Conservation (phyloP, 2,329 filamentous ascomycete species). For the Blastomyces silverae region DNA sequence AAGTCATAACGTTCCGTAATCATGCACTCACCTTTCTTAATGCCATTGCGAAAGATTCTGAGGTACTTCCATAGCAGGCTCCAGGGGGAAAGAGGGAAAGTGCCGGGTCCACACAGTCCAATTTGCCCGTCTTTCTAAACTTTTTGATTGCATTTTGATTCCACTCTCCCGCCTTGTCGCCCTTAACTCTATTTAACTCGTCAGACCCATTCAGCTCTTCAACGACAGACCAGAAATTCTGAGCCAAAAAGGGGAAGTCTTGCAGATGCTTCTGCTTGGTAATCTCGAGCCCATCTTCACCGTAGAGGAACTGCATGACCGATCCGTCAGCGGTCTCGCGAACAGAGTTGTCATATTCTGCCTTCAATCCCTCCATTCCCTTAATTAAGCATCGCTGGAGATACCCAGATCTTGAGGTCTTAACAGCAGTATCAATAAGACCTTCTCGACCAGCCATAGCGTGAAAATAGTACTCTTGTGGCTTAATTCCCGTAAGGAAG, state of each 20-base stretch:
- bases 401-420: constrained; percentile 94
- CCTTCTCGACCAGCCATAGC: constrained; percentile 98
- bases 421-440: constrained; percentile 97
- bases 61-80: constrained; percentile 70
- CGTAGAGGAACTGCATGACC: constrained; percentile 91
- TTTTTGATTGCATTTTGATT: constrained; percentile 68
- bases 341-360: constrained; percentile 90
- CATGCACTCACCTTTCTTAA: constrained; percentile 51
- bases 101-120: constrained; percentile 67
- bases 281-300: constrained; percentile 90
- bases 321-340: constrained; percentile 81
- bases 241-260: constrained; percentile 82
- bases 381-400: constrained; percentile 96
- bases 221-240: constrained; percentile 76
- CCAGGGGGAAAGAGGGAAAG: constrained; percentile 66
- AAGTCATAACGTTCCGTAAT: neutral
- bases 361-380: constrained; percentile 90
- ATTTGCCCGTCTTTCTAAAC: constrained; percentile 63
- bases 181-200: constrained; percentile 50
- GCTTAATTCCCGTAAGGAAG: constrained; percentile 95
- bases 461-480: constrained; percentile 99
- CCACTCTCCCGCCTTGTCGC: constrained; percentile 58
- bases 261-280: constrained; percentile 87
- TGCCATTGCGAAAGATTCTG: constrained; percentile 71
- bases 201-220: constrained; percentile 64